Evolutionary conservation across 139 green algal species (phyloP), one percentile per base, ranked within the genome.

Genomic region (Desmodesmus armatus): DNA sequence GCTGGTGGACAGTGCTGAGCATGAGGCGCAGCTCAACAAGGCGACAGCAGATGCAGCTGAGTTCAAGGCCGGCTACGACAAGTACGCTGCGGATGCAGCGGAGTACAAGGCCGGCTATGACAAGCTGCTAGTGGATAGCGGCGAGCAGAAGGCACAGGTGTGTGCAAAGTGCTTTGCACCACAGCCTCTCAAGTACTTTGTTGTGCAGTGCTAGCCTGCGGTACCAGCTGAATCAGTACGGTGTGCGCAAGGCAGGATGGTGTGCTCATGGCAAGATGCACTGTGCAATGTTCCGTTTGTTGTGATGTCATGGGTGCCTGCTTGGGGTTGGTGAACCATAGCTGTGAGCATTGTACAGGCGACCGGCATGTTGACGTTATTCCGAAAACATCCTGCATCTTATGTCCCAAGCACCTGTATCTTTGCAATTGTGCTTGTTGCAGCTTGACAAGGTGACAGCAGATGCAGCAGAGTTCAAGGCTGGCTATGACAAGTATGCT

Each of bases 51-150:
- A 84, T 27, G 63, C 58, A 47, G 78, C 62, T 9, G 78, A 77
- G 44, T 74, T 51, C 40, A 76, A 78, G 62, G 78, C 78, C 25
- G 58, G 63, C 40, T 84, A 66, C 51, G 78, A 84, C 78, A 74
- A 76, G 41, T 43, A 77, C 37, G 29, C 72, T 1, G 60, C 55
- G 19, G 62, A 75, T n/a, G 44, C 35, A n/a, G 6, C 63, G 31
- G 78, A 73, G 78, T 74, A 84, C 51, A 85, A 87, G 74, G 76
- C 76, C 15, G 76, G 55, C 55, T 74, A 60, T 43, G 77, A 73
- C 60, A 83, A 83, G 77, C 39, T 74, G 37, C 5, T 31, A 3
- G 55, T 60, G 5, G 60, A 83, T 35, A 40, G 15, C 21, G 29
- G 25, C 13, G 75, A 82, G 53, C 74, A 70, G 31, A 81, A 81